These are phyloP conservation scores for Clonostachys byssicola DNA, from an alignment of 2,329 filamentous ascomycete species.

Conservation along the genomic window DNA sequence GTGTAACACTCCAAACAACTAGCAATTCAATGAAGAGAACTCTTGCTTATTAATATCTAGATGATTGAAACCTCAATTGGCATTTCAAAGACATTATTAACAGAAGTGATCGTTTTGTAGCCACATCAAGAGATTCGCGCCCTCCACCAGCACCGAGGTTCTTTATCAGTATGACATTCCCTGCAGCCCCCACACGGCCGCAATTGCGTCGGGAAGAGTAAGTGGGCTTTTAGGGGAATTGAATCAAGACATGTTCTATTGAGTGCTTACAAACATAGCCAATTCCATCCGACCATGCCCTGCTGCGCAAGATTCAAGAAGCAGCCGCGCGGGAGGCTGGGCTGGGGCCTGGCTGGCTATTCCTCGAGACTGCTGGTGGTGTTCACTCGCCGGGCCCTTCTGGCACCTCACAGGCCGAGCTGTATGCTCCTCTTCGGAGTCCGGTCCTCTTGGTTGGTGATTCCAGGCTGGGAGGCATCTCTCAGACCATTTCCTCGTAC, in stretches of 20 bases:
- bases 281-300: slow-evolving; percentile 42
- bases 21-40: no score
- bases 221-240: slow-evolving; percentile 2
- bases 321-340: slow-evolving; percentile 37
- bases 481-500: slow-evolving; percentile 73
- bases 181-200: slow-evolving; percentile 75
- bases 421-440: slow-evolving; percentile 70
- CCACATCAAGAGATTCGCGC: slow-evolving; percentile 58
- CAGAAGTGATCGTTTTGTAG: slow-evolving; percentile 24
- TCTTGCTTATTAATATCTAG: not conserved
- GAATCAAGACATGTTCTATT: not conserved
- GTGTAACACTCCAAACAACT: slow-evolving; percentile 4
- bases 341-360: slow-evolving; percentile 48
- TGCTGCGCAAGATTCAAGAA: slow-evolving; percentile 43
- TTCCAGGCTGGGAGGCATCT: slow-evolving; percentile 73
- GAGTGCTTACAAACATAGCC: slow-evolving; percentile 22
- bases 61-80: not conserved
- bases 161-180: slow-evolving; percentile 71
- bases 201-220: slow-evolving; percentile 39
- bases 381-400: slow-evolving; percentile 77
- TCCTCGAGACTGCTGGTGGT: slow-evolving; percentile 80
- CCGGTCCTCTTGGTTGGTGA: slow-evolving; percentile 75
- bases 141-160: slow-evolving; percentile 42
- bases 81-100: not conserved
- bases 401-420: slow-evolving; percentile 71